Base-by-base conservation (phyloP, 805 yeast genomes). In the Candida railenensis region DNA sequence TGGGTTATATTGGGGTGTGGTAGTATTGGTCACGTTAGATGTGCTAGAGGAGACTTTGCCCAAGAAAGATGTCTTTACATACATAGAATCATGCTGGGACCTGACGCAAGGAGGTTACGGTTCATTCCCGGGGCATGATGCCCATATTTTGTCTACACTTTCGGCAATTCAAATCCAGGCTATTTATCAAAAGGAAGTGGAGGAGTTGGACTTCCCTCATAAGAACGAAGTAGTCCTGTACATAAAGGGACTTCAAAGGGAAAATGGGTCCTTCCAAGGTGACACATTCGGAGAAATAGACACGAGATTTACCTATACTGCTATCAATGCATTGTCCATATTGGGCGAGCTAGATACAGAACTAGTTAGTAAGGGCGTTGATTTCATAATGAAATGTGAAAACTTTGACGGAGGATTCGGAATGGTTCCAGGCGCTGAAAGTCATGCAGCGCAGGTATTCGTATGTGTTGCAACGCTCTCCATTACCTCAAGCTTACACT, bases 351-450 rank as follows among this genome's bases (percentile, higher is more conserved):
- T 92, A 50, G 78, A 81, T 18, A 69, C 77, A 4, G 73, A 76
- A 2, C 58, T 78, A 8, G 81, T 78, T 0, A 80, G 78, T 14
- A 80, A 80, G 0, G 89, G 96, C 0, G 83, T 81, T 1, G 69
- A 68, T 0, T 92, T 82, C 65, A 78, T 92, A 1, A 53, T 77
- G 43, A 59, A 60, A 33, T 94, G 99, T 65, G 84, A 78, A 51
- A 94, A 94, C 63, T 92, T 89, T 60, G 99, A 94, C 62, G 99
- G 99, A 3, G 96, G 96, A 0, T 94, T 87, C 72, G 99, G 99
- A 0, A 72, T 88, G 66, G 81, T 82, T 7, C 98, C 99, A 0
- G 97, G 96, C 0, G 92, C 96, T 0, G 99, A 94, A 63, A 83
- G 92, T 40, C 99, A 94, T 64, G 85, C 96, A 1, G 97, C 97